phyloP scores from a whole-genome alignment of 176 grass and related monocot species.

The Musa itinerans region DNA sequence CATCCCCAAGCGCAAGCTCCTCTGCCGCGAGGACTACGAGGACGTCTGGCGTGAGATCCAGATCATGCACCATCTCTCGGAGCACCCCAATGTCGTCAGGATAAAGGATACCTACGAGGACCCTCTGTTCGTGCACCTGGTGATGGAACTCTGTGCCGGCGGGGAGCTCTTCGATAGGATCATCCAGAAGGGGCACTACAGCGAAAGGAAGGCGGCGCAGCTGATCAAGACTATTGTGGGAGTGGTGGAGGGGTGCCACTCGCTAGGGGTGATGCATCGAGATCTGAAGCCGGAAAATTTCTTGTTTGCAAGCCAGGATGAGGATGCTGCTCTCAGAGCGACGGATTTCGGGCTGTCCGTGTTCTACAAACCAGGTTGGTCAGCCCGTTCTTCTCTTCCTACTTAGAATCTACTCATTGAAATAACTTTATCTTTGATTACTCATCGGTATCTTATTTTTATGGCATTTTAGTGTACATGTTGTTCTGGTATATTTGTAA shows the following conservation, averaged over 20 bases:
- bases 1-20: constrained; percentile 92
- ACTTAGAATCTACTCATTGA: neutral
- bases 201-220: constrained; percentile 13
- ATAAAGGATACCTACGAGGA: constrained; percentile 38
- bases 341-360: constrained; percentile 93
- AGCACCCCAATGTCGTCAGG: constrained; percentile 83
- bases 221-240: constrained; percentile 21
- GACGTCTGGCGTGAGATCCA: constrained; percentile 74
- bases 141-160: constrained; percentile 19
- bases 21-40: constrained; percentile 93
- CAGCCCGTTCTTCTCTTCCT: neutral
- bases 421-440: neutral
- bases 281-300: constrained; percentile 64
- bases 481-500: too few species aligned
- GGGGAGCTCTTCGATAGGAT: constrained; percentile 20
- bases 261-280: constrained; percentile 15
- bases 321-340: constrained; percentile 84
- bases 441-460: neutral
- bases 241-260: constrained; percentile 15
- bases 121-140: constrained; percentile 11
- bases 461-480: too few species aligned
- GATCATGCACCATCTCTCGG: constrained; percentile 55
- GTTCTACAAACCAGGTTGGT: constrained; percentile 82
- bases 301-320: constrained; percentile 50
- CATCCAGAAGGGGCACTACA: constrained; percentile 21